Conservation (phyloP, 176 grass and related monocot species). For the Oryza longistaminata region DNA sequence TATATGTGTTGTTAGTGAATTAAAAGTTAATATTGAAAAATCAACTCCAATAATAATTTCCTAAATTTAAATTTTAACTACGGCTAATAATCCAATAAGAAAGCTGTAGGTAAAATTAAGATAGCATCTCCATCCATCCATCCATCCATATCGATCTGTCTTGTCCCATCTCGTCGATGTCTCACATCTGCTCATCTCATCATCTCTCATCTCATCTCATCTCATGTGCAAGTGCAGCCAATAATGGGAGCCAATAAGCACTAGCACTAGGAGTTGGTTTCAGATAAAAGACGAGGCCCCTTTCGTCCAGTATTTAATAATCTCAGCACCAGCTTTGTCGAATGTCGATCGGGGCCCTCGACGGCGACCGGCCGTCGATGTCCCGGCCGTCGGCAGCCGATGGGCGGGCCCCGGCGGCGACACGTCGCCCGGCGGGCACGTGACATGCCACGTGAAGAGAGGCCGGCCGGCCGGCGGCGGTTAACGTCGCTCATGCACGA, state of each 20-base stretch:
- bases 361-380: background rate
- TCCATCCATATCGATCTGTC: background rate
- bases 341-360: too few relatives aligned
- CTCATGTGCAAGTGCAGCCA: constrained; percentile 26
- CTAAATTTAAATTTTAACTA: too few relatives aligned
- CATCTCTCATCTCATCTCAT: background rate
- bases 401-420: background rate
- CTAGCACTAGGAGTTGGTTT: constrained; percentile 3
- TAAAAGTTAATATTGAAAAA: too few relatives aligned
- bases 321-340: background rate
- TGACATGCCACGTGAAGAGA: constrained; percentile 44
- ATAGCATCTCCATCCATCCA: background rate
- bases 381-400: background rate
- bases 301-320: constrained; percentile 2
- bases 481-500: background rate
- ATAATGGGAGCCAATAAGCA: constrained; percentile 35
- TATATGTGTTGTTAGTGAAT: too few relatives aligned
- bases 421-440: constrained; percentile 25
- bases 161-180: background rate
- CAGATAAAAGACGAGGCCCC: constrained; percentile 1
- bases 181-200: background rate
- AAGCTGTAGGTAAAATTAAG: too few relatives aligned
- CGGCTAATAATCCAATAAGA: too few relatives aligned
- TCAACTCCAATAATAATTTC: too few relatives aligned
- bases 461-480: constrained; percentile 19